These are phyloP conservation scores for Kentomonas sorsogonicus DNA, from an alignment of 208 protist genomes.

Conservation along the genomic window DNA sequence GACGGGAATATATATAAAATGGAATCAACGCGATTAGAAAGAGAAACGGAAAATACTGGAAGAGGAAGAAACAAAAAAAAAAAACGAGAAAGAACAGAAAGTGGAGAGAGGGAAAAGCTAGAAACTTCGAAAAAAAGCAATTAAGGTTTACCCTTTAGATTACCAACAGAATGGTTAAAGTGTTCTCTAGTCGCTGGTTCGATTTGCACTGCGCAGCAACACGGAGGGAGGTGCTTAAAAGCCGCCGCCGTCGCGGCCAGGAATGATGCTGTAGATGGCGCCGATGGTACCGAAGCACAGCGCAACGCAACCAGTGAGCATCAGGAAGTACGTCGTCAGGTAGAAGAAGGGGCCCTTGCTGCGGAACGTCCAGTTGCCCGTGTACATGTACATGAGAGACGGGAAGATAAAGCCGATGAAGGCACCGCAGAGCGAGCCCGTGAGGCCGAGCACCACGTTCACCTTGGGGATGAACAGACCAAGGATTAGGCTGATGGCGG, in stretches of 20 bases:
- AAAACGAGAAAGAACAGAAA: slow-evolving; percentile 9
- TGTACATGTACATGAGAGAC: slow-evolving; percentile 57
- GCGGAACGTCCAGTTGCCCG: slow-evolving; percentile 29
- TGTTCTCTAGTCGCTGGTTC: no score
- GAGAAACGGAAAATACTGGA: no score
- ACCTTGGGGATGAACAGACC: slow-evolving; percentile 65
- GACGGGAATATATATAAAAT: no score
- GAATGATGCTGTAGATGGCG: slow-evolving; percentile 23
- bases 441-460: slow-evolving; percentile 64
- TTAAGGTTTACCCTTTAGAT: no score
- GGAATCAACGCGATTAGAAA: no score
- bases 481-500: slow-evolving; percentile 26
- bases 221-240: no score
- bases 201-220: no score
- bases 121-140: slow-evolving; percentile 10
- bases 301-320: slow-evolving; percentile 34
- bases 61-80: slow-evolving; percentile 13
- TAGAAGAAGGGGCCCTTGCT: slow-evolving; percentile 36
- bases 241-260: no score
- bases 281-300: slow-evolving; percentile 57
- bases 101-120: background rate
- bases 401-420: slow-evolving; percentile 76
- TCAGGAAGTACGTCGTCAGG: slow-evolving; percentile 38
- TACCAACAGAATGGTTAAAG: no score
- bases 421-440: slow-evolving; percentile 37